Evolutionary conservation across 75 land plant genomes (phyloP).

Genomic region (Cunninghamia lanceolata): DNA sequence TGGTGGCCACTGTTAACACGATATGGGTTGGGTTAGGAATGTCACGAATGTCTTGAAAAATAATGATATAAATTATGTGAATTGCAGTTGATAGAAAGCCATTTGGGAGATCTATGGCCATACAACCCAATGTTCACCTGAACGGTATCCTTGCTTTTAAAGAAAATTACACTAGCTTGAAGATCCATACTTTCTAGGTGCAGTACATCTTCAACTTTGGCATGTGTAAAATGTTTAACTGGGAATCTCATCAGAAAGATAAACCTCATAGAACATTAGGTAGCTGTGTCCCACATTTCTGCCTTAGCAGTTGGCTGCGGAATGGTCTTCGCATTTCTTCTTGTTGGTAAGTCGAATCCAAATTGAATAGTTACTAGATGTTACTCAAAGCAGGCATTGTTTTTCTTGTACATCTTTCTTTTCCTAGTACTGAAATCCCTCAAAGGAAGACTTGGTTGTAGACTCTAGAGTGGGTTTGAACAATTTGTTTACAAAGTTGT

Average conservation of each 20-base stretch:
- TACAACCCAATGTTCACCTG: not conserved
- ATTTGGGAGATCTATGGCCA: not conserved
- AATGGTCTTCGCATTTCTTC: not conserved
- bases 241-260: not conserved
- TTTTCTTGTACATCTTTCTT: not conserved
- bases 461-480: not conserved
- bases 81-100: not conserved
- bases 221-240: not conserved
- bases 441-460: not conserved
- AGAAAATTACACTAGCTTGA: not conserved
- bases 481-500: not conserved
- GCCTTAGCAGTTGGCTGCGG: not conserved
- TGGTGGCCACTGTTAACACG: not conserved
- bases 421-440: not conserved
- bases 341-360: not conserved
- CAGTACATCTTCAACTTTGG: not conserved
- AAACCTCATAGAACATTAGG: not conserved
- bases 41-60: not conserved
- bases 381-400: not conserved
- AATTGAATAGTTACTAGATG: not conserved
- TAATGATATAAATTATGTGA: not conserved
- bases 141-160: not conserved
- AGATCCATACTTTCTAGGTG: not conserved
- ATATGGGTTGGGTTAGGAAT: not conserved
- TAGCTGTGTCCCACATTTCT: not conserved